Conservation (phyloP, 495 filamentous ascomycete species). For the Rhizodiscina lignyota region DNA sequence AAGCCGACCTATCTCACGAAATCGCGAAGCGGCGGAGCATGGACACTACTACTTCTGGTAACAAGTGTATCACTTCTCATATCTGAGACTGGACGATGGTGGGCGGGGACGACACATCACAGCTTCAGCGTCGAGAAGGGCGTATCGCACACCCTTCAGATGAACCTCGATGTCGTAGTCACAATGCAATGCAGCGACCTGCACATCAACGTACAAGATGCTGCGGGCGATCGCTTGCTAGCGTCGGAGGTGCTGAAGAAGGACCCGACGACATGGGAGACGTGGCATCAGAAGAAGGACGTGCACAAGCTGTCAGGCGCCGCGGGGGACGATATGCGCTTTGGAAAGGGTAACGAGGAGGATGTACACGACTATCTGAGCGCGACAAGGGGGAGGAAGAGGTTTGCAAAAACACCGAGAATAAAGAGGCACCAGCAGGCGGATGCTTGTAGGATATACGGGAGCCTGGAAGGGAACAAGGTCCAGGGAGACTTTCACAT, state of each 20-base stretch:
- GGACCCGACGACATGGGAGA: constrained; percentile 62
- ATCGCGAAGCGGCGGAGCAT: constrained; percentile 73
- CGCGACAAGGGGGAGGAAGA: constrained; percentile 41
- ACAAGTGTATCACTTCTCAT: constrained; percentile 56
- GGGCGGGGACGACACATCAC: constrained; percentile 64
- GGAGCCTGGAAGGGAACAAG: constrained; percentile 80
- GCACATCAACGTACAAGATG: constrained; percentile 95
- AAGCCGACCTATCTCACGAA: constrained; percentile 80
- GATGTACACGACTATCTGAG: constrained; percentile 59
- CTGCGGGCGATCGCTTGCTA: constrained; percentile 75
- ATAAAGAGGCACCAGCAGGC: constrained; percentile 31
- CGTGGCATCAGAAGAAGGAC: constrained; percentile 53
- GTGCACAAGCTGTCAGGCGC: constrained; percentile 48
- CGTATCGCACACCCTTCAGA: constrained; percentile 69
- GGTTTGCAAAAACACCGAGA: constrained; percentile 53
- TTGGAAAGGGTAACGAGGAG: constrained; percentile 30
- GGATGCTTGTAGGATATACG: constrained; percentile 73
- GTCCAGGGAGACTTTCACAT: constrained; percentile 98
- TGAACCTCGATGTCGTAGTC: constrained; percentile 92
- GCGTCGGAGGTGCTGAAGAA: constrained; percentile 56
- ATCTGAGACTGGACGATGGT: constrained; percentile 68
- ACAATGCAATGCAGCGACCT: constrained; percentile 77
- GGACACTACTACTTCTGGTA: constrained; percentile 68
- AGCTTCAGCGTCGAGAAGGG: constrained; percentile 91
- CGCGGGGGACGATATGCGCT: constrained; percentile 4